phyloP scores from a whole-genome alignment of 139 green algal genomes.

The Pleodorina starrii region DNA sequence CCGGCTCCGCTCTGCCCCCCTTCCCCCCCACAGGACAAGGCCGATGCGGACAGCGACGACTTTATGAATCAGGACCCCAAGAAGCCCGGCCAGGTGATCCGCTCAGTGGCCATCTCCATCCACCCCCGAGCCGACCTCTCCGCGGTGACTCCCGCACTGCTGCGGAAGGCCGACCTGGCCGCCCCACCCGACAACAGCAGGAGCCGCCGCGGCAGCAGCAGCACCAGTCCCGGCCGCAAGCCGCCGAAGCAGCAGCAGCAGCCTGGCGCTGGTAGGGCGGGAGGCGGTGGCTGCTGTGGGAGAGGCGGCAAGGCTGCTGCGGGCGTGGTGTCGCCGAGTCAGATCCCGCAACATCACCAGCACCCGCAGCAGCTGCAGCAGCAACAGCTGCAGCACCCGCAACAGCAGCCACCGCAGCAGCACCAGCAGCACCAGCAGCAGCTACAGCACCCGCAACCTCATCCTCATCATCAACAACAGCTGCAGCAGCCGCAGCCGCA shows the following conservation, averaged over 20 bases:
- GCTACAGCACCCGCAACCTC: not conserved
- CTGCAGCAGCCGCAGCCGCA: not conserved
- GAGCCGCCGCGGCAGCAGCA: too few relatives aligned
- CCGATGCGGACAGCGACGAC: conserved; percentile 36
- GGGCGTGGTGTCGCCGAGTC: not conserved
- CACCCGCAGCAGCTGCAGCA: not conserved
- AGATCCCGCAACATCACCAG: too few relatives aligned
- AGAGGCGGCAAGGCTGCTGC: not conserved
- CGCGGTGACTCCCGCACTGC: not conserved
- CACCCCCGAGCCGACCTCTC: conserved; percentile 11
- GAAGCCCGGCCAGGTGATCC: conserved; percentile 23
- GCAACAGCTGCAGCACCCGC: not conserved
- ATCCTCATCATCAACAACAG: too few relatives aligned
- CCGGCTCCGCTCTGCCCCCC: not conserved
- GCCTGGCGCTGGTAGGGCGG: not conserved
- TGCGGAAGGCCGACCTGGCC: not conserved
- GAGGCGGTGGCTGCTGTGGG: not conserved
- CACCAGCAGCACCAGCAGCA: not conserved
- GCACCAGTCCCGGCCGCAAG: not conserved
- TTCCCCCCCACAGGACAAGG: conserved; percentile 11
- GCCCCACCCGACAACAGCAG: too few relatives aligned
- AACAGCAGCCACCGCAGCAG: not conserved
- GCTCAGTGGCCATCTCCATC: conserved; percentile 17
- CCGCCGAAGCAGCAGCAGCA: not conserved
- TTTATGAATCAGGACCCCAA: conserved; percentile 39